Evolutionary conservation across 2,329 filamentous ascomycete genomes (phyloP).

Genomic region (Pseudogymnoascus sp.): DNA sequence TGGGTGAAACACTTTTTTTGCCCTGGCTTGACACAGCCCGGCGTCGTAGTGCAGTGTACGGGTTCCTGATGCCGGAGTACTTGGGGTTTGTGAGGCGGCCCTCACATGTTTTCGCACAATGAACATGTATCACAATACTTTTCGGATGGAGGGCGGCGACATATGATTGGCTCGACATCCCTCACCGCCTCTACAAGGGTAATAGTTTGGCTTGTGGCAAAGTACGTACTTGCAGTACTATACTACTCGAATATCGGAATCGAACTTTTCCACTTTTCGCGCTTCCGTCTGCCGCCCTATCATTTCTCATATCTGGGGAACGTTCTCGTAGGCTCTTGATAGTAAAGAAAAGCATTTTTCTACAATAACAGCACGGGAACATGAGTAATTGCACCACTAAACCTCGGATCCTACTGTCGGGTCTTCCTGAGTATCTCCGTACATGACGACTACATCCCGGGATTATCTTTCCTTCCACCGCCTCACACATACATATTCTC

Average conservation of each 20-base stretch:
- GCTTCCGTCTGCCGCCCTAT: conserved; percentile 5
- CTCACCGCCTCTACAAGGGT: conserved; percentile 3
- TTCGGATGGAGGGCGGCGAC: not conserved
- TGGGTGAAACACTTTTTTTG: not conserved
- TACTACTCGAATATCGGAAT: not conserved
- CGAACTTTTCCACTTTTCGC: not conserved
- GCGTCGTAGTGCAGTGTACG: not conserved
- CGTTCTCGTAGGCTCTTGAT: not conserved
- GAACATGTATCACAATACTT: not conserved
- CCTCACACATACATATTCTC: not conserved
- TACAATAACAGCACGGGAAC: not conserved
- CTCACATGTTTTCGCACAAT: not conserved
- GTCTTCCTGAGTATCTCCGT: not conserved
- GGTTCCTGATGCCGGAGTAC: not conserved
- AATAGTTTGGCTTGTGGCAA: not conserved
- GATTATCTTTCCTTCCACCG: not conserved
- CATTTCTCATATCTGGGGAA: conserved; percentile 9
- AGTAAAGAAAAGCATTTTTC: not conserved
- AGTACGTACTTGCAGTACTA: not conserved
- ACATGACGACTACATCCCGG: not conserved
- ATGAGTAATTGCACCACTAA: not conserved
- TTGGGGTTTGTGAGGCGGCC: not conserved
- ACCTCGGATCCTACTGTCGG: not conserved
- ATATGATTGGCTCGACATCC: not conserved
- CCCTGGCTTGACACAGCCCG: conserved; percentile 1